Percentiles rank a stretch among this genome's conserved stretches.
Evolutionary conservation across 352 stramenopile species (phyloP).

Genomic region (Phytophthora litchii): DNA sequence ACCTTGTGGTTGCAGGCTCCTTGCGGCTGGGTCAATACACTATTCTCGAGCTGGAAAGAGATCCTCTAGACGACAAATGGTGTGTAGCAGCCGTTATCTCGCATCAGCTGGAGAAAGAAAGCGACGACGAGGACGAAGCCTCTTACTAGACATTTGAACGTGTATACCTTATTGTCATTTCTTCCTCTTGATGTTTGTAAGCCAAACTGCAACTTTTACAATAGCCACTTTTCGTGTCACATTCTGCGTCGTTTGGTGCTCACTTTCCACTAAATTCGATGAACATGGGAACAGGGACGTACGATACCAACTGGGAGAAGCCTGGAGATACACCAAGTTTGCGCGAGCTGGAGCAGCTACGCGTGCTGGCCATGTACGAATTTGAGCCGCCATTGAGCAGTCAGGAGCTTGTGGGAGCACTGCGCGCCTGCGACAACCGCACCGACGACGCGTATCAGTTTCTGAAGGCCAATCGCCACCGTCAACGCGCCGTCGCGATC

Average conservation of each 20-base stretch:
- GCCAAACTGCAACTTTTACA: not conserved
- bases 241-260: not conserved
- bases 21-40: conserved; percentile 74
- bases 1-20: conserved; percentile 45
- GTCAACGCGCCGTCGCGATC: conserved; percentile 5
- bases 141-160: conserved; percentile 19
- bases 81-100: conserved; percentile 47
- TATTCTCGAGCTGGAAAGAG: conserved; percentile 71
- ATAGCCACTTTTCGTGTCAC: not conserved
- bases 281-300: conserved; percentile 24
- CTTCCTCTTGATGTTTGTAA: conserved; percentile 2
- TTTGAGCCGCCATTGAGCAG: conserved; percentile 52
- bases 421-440: conserved; percentile 50
- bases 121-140: conserved; percentile 17
- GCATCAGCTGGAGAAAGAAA: conserved; percentile 44
- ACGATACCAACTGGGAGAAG: conserved; percentile 19
- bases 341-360: conserved; percentile 57
- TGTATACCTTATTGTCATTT: conserved; percentile 18
- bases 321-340: conserved; percentile 35
- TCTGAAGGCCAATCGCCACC: conserved; percentile 46
- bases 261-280: not conserved
- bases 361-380: conserved; percentile 66
- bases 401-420: conserved; percentile 52
- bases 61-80: conserved; percentile 56
- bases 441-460: conserved; percentile 55